Conservation (phyloP, 495 filamentous ascomycete species). For the Gamarada debralockiae region DNA sequence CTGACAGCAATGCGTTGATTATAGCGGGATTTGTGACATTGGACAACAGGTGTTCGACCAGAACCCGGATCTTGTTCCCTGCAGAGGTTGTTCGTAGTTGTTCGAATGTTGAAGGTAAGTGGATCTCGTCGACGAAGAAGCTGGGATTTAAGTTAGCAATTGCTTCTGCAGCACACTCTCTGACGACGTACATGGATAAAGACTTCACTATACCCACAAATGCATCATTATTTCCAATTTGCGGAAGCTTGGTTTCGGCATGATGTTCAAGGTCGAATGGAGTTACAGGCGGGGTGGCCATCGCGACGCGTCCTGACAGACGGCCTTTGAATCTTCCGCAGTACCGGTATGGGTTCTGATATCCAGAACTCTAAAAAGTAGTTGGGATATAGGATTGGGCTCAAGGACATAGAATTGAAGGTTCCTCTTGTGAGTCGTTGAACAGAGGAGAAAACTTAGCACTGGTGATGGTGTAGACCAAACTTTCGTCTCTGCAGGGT, state of each 20-base stretch:
- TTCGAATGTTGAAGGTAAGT: conserved; percentile 70
- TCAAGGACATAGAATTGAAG: neutral
- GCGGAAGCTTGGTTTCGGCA: conserved; percentile 31
- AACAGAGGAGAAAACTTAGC: neutral
- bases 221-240: conserved; percentile 58
- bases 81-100: conserved; percentile 66
- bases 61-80: conserved; percentile 56
- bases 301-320: too few relatives aligned
- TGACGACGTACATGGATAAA: conserved; percentile 49
- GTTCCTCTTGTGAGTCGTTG: neutral
- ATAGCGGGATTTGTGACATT: conserved; percentile 69
- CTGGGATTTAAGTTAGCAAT: conserved; percentile 35
- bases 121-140: conserved; percentile 62
- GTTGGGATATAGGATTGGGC: too few relatives aligned
- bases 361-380: too few relatives aligned
- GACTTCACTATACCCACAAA: conserved; percentile 66
- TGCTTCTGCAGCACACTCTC: neutral
- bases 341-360: too few relatives aligned
- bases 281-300: too few relatives aligned
- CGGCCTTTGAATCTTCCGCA: too few relatives aligned
- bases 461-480: too few relatives aligned
- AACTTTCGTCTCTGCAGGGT: neutral
- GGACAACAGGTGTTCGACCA: conserved; percentile 62
- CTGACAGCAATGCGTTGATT: conserved; percentile 75
- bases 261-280: too few relatives aligned